These are phyloP conservation scores for Penicillium maclennaniae DNA, from an alignment of 495 filamentous ascomycete genomes.

Conservation along the genomic window DNA sequence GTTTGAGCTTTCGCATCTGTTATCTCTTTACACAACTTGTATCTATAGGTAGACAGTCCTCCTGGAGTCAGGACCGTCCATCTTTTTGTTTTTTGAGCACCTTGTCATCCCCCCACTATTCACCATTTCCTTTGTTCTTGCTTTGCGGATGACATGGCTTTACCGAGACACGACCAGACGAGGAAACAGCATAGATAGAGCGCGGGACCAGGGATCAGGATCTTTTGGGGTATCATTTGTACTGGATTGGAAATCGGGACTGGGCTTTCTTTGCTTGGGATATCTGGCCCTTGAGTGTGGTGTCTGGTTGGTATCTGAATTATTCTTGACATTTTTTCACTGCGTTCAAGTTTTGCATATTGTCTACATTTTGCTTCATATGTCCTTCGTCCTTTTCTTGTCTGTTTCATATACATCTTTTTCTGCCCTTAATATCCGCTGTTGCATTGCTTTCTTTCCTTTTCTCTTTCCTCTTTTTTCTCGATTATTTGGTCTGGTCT, in stretches of 20 bases:
- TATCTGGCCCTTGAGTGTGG: slow-evolving; percentile 12
- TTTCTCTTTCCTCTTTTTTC: not conserved
- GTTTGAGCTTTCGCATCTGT: slow-evolving; percentile 8
- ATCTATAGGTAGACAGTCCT: slow-evolving; percentile 25
- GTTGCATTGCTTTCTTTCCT: slow-evolving; percentile 1
- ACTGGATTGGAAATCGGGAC: slow-evolving; percentile 20
- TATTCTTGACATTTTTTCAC: slow-evolving; percentile 3
- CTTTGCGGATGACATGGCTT: slow-evolving; percentile 27
- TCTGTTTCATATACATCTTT: slow-evolving; percentile 8
- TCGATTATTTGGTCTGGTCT: not conserved
- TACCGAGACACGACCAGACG: slow-evolving; percentile 33
- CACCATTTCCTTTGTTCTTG: slow-evolving; percentile 16
- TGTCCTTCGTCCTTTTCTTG: slow-evolving; percentile 10
- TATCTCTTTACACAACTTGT: slow-evolving; percentile 27
- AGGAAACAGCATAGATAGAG: slow-evolving; percentile 33
- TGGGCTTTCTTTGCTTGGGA: slow-evolving; percentile 15
- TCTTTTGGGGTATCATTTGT: slow-evolving; percentile 22
- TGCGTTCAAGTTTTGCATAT: slow-evolving; percentile 11
- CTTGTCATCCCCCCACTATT: slow-evolving; percentile 13
- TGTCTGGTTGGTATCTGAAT: slow-evolving; percentile 22
- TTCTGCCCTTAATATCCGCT: slow-evolving; percentile 10
- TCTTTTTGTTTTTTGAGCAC: slow-evolving; percentile 13
- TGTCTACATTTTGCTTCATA: slow-evolving; percentile 9
- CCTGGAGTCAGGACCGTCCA: slow-evolving; percentile 32
- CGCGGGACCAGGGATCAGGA: slow-evolving; percentile 16